Percentiles rank a stretch among this genome's conserved stretches.
phyloP scores from a whole-genome alignment of 345 rosid species.

The Microthlaspi erraticum region DNA sequence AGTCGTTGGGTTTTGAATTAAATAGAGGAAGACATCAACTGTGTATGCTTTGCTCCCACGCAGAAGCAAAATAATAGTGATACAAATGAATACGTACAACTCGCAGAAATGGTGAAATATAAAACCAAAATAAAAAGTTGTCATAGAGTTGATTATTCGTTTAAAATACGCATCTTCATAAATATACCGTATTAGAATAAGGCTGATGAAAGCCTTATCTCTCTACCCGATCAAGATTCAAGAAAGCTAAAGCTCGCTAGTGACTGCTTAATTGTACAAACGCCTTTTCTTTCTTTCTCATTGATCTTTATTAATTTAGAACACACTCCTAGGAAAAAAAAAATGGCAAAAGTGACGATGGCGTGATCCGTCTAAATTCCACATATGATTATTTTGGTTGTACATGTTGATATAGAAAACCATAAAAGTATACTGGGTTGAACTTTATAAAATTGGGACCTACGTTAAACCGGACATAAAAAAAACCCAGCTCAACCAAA shows the following conservation, averaged over 20 bases:
- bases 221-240: conserved; percentile 12
- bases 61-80: too few relatives aligned
- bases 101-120: not conserved
- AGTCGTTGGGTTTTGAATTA: too few relatives aligned
- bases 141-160: not conserved
- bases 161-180: not conserved
- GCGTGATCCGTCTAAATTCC: conserved; percentile 30
- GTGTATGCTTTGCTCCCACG: too few relatives aligned
- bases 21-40: too few relatives aligned
- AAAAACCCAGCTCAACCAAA: not conserved
- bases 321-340: not conserved
- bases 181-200: conserved; percentile 25
- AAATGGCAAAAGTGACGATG: conserved; percentile 36
- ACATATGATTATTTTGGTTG: not conserved
- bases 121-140: not conserved
- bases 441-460: not conserved
- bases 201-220: conserved; percentile 41
- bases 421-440: too few relatives aligned
- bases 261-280: conserved; percentile 35
- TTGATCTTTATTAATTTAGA: not conserved
- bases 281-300: not conserved
- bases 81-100: not conserved
- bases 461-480: too few relatives aligned
- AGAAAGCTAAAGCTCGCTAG: conserved; percentile 39
- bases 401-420: too few relatives aligned